Evolutionary conservation across 306 rosid genomes (phyloP), one percentile per base, ranked within the genome.

Genomic region (Quercus berberidifolia): DNA sequence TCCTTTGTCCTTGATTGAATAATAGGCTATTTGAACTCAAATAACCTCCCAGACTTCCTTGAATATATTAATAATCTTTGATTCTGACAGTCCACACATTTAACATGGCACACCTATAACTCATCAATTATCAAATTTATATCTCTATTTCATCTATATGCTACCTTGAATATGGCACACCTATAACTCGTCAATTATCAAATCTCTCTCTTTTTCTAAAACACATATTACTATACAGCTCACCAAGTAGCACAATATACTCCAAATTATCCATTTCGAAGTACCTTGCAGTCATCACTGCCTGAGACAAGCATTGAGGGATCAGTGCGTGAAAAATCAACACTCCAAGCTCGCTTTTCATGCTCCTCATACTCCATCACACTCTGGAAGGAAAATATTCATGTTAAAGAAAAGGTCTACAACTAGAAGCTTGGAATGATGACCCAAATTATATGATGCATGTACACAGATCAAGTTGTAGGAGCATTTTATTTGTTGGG

Each of bases 321-420:
- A n/a, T 95, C 97, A 28, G 96, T 93, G 84, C 88, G 87, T 35
- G 99, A 93, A 87, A 91, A 95, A 85, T 95, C 99, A 84, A 95
- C 98, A 85, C 99, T 95, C 99, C 99, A 95, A 15, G 96, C 94
- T 73, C 99, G 94, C 69, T 95, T 93, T 84, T 95, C 99, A 90
- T 95, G 98, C 84, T 95, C 99, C 86, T 95, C 98, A 78, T 93
- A 95, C 78, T 95, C 99, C 99, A 95, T 93, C 85, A 95, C 65
- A 87, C 99, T 91, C 98, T 95, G 91, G 58, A 74, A 69, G 71
- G 71, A 51, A 78, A 81, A 73, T 12, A 71, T 31, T 69, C 76
- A 55, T 35, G 51, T 33, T 67, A 67, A 67, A 4, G 6, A 35
- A 67, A 19, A 26, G 4, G 43, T 14, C 43, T 33, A 67, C 38